phyloP scores from a whole-genome alignment of 2,329 filamentous ascomycete genomes.

The Cladosporium sp. region DNA sequence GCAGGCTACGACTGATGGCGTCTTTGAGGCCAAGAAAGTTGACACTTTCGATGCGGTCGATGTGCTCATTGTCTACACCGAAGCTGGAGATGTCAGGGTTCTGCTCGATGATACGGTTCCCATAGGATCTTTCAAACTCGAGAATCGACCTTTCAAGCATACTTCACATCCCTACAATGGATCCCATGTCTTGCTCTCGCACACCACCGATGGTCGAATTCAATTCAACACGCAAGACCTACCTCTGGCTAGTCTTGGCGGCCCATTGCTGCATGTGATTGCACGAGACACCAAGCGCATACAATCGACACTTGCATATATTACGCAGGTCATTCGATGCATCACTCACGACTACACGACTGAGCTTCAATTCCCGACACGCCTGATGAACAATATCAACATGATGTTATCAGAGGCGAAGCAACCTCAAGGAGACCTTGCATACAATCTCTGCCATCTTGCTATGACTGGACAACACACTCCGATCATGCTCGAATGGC shows the following conservation, averaged over 20 bases:
- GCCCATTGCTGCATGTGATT: slow-evolving; percentile 74
- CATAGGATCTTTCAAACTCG: slow-evolving; percentile 30
- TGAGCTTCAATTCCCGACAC: slow-evolving; percentile 73
- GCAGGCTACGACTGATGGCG: slow-evolving; percentile 31
- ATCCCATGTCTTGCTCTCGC: slow-evolving; percentile 69
- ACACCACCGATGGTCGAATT: slow-evolving; percentile 16
- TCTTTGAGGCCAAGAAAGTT: slow-evolving; percentile 28
- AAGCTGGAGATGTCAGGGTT: slow-evolving; percentile 27
- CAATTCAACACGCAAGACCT: slow-evolving; percentile 28
- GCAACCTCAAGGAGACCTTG: slow-evolving; percentile 60
- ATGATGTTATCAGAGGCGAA: slow-evolving; percentile 21
- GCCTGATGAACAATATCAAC: slow-evolving; percentile 67
- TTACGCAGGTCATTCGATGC: slow-evolving; percentile 76
- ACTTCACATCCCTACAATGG: slow-evolving; percentile 72
- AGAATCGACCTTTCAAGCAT: slow-evolving; percentile 49
- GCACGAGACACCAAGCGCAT: slow-evolving; percentile 82
- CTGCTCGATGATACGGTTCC: slow-evolving; percentile 36
- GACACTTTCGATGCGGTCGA: slow-evolving; percentile 16
- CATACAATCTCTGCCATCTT: slow-evolving; percentile 79
- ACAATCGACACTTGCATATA: slow-evolving; percentile 82
- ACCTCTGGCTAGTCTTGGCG: slow-evolving; percentile 32
- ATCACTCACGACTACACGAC: slow-evolving; percentile 83
- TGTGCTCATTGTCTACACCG: slow-evolving; percentile 19
- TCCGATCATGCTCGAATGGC: slow-evolving; percentile 77
- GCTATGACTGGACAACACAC: slow-evolving; percentile 81